Evolutionary conservation across 2,329 filamentous ascomycete genomes (phyloP), one percentile per base, ranked within the genome.

Genomic region (Penicillium oxalicum): DNA sequence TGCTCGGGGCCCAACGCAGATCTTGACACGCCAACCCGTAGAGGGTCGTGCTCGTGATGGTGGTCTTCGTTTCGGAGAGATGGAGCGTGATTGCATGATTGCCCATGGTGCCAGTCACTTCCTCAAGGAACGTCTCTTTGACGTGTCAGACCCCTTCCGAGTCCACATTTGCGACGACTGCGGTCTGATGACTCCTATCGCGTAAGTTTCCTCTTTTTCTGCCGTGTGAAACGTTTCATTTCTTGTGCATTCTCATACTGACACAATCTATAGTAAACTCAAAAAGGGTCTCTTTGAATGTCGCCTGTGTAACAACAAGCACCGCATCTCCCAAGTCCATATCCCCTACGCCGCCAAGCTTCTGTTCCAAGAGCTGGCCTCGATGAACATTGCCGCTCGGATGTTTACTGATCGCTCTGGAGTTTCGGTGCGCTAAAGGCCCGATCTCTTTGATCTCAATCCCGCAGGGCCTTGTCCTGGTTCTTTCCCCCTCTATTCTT

Each of bases 41-140:
- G 93, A 98, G 74, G 93, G 93, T 86, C 88, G 94, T 82, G 93
- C 93, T 3, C 80, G 94, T 72, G 94, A 98, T 68, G 93, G 93
- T 80, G 93, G 93, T 77, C 80, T 98, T 39, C 91, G 94, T 68
- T 98, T 98, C 82, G 93, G 93, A 84, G 93, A 98, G 78, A 98
- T 98, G 93, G 94, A 98, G 74, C 91, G 94, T 76, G 94, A 98
- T 82, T 98, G 93, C 70, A 98, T 98, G 93, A 98, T 98, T 76
- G 90, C 94, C n/a, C 94, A 98, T 69, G 93, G 93, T 67, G 93
- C 94, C 3, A 91, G 89, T 47, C 86, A 91, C 1, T 98, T 98
- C 80, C 74, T 98, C 66, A 98, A 98, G 75, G 93, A 98, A 77
- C 83, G 93, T 63, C 74, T 98, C 50, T 96, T 98, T 64, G 91